phyloP scores from a whole-genome alignment of 2,329 filamentous ascomycete genomes.

The Pseudogymnoascus destructans region DNA sequence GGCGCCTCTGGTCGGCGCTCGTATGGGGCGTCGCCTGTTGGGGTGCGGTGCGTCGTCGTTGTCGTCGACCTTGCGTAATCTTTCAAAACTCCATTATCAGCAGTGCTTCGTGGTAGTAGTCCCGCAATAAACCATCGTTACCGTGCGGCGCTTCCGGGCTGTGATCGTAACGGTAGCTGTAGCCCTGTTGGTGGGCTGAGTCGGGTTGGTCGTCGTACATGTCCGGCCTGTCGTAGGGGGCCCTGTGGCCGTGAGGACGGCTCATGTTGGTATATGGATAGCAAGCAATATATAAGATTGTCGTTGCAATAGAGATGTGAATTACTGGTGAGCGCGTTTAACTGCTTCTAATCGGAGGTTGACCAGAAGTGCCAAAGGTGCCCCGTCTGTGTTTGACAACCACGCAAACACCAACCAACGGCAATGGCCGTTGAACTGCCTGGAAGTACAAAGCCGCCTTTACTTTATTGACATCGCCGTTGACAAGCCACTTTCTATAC shows the following conservation, averaged over 20 bases:
- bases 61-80: conserved; percentile 21
- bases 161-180: conserved; percentile 14
- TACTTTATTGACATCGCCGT: background rate
- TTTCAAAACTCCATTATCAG: conserved; percentile 26
- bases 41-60: conserved; percentile 22
- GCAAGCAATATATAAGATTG: background rate
- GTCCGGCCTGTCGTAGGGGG: conserved; percentile 19
- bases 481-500: conserved; percentile 4
- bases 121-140: conserved; percentile 25
- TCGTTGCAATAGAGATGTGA: background rate
- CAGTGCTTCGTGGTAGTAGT: conserved; percentile 20
- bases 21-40: conserved; percentile 24
- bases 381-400: background rate
- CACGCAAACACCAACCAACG: background rate
- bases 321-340: background rate
- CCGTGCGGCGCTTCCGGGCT: conserved; percentile 25
- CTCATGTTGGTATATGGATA: conserved; percentile 15
- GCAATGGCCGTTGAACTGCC: background rate
- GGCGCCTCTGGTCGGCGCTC: conserved; percentile 29
- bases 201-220: conserved; percentile 35
- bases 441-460: background rate
- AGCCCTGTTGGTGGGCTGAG: conserved; percentile 13
- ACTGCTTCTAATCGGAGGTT: background rate
- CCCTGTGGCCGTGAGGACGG: conserved; percentile 15
- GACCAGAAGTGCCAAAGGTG: background rate